Conservation (phyloP, 257 asterid genomes). For the Capsicum baccatum region DNA sequence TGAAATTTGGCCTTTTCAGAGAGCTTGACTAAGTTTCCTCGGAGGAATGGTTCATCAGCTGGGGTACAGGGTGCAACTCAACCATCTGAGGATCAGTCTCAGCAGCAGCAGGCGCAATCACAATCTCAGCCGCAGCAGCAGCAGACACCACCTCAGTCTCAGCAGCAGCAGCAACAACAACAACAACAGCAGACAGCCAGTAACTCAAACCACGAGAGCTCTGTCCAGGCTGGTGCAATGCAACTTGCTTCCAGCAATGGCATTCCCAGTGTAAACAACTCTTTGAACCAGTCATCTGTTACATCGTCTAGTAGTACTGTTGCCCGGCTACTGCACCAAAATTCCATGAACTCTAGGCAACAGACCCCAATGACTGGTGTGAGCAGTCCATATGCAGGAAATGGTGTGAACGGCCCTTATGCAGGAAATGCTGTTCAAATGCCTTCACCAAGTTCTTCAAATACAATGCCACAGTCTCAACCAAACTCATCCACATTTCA, state of each 20-base stretch:
- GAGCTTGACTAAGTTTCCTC: slow-evolving; percentile 91
- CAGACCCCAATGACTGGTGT: slow-evolving; percentile 53
- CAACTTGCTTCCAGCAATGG: slow-evolving; percentile 64
- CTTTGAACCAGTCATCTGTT: slow-evolving; percentile 50
- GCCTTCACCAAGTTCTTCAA: slow-evolving; percentile 75
- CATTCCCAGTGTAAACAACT: slow-evolving; percentile 49
- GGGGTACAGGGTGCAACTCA: slow-evolving; percentile 67
- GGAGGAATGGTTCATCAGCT: slow-evolving; percentile 63
- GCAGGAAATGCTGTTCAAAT: slow-evolving; percentile 63
- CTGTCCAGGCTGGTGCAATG: slow-evolving; percentile 49
- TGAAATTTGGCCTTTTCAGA: slow-evolving; percentile 51
- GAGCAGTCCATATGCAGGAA: slow-evolving; percentile 61
- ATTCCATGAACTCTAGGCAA: slow-evolving; percentile 73
- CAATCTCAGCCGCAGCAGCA: slow-evolving; percentile 44
- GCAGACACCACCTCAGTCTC: slow-evolving; percentile 45
- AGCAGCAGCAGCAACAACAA: slow-evolving; percentile 43
- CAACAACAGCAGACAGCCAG: slow-evolving; percentile 58
- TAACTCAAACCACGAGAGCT: slow-evolving; percentile 56
- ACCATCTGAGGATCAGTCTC: slow-evolving; percentile 57
- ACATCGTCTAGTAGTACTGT: slow-evolving; percentile 53
- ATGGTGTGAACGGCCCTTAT: slow-evolving; percentile 42
- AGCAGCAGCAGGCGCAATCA: slow-evolving; percentile 33
- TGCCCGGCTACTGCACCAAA: slow-evolving; percentile 70
- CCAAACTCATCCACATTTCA: slow-evolving; percentile 65
- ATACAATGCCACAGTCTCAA: slow-evolving; percentile 58